phyloP scores from a whole-genome alignment of 192 early-diverging fungal species.

The Spizellomyces punctatus region DNA sequence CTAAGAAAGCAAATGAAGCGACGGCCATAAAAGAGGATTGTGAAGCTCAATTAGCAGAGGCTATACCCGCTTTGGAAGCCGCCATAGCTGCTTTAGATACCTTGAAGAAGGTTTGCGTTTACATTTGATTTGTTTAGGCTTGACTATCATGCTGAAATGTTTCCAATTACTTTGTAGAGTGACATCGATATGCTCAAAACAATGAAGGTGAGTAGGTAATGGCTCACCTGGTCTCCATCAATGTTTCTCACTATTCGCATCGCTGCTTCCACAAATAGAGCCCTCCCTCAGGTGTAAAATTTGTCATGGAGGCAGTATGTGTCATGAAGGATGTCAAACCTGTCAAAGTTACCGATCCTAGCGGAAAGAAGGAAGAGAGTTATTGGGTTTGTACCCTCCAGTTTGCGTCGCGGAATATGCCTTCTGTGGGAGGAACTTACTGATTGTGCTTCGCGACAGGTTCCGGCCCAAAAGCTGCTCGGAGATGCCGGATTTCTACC shows the following conservation, averaged over 20 bases:
- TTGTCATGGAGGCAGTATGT: slow-evolving; percentile 67
- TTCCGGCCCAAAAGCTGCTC: slow-evolving; percentile 58
- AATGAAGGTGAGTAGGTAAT: slow-evolving; percentile 43
- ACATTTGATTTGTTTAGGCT: background rate
- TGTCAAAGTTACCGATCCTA: slow-evolving; percentile 61
- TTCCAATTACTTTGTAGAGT: background rate
- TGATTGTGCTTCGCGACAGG: slow-evolving; percentile 1
- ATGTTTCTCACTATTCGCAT: background rate
- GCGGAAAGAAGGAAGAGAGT: slow-evolving; percentile 64
- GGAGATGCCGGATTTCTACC: slow-evolving; percentile 59
- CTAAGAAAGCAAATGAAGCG: slow-evolving; percentile 56
- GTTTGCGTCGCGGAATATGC: too few relatives aligned
- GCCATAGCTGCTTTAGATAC: slow-evolving; percentile 59
- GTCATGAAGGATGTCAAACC: slow-evolving; percentile 68
- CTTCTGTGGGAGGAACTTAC: background rate
- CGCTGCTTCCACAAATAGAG: slow-evolving; percentile 12
- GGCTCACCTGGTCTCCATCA: background rate
- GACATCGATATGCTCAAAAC: slow-evolving; percentile 65
- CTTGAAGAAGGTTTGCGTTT: slow-evolving; percentile 47
- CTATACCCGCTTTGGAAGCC: slow-evolving; percentile 59
- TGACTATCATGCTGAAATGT: background rate
- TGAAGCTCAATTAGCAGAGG: slow-evolving; percentile 63
- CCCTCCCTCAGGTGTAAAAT: slow-evolving; percentile 61
- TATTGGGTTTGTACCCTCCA: slow-evolving; percentile 40
- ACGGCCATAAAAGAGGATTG: slow-evolving; percentile 63